phyloP scores from a whole-genome alignment of 441 rosid species.

The Pelargonium fulgidum region DNA sequence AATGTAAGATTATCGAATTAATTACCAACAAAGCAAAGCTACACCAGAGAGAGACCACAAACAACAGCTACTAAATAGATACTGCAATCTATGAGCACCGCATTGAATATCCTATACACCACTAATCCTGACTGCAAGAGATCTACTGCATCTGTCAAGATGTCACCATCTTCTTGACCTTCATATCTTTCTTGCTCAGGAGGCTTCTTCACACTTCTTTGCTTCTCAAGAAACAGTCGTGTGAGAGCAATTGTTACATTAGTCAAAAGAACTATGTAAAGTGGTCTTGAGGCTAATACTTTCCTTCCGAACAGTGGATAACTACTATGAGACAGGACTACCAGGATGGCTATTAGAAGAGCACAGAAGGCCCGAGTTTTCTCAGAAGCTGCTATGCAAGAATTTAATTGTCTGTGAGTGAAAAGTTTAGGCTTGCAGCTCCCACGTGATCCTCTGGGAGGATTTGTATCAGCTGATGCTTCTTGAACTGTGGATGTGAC shows the following conservation, averaged over 20 bases:
- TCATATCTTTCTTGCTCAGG: slow-evolving; percentile 27
- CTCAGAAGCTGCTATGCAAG: slow-evolving; percentile 52
- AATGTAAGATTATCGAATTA: neutral
- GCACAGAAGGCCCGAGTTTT: slow-evolving; percentile 49
- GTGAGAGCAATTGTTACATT: slow-evolving; percentile 47
- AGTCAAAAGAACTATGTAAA: slow-evolving; percentile 52
- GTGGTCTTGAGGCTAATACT: slow-evolving; percentile 47
- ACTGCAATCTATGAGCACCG: slow-evolving; percentile 66
- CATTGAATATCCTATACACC: slow-evolving; percentile 48
- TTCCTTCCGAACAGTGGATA: slow-evolving; percentile 33
- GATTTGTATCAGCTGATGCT: slow-evolving; percentile 15
- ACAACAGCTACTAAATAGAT: slow-evolving; percentile 57
- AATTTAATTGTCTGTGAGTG: slow-evolving; percentile 48
- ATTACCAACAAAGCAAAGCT: slow-evolving; percentile 8
- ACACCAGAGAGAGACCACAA: slow-evolving; percentile 41
- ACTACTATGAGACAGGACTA: slow-evolving; percentile 36
- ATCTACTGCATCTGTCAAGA: slow-evolving; percentile 53
- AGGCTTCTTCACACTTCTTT: slow-evolving; percentile 22
- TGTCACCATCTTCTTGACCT: slow-evolving; percentile 28
- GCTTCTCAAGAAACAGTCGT: slow-evolving; percentile 33
- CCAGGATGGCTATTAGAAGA: slow-evolving; percentile 44
- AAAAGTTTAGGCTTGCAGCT: slow-evolving; percentile 23
- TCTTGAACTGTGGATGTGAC: neutral
- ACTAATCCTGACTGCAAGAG: slow-evolving; percentile 71
- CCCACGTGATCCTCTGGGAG: slow-evolving; percentile 19